These are phyloP conservation scores for Mortierella hygrophila DNA, from an alignment of 192 early-diverging fungal species.

Conservation along the genomic window DNA sequence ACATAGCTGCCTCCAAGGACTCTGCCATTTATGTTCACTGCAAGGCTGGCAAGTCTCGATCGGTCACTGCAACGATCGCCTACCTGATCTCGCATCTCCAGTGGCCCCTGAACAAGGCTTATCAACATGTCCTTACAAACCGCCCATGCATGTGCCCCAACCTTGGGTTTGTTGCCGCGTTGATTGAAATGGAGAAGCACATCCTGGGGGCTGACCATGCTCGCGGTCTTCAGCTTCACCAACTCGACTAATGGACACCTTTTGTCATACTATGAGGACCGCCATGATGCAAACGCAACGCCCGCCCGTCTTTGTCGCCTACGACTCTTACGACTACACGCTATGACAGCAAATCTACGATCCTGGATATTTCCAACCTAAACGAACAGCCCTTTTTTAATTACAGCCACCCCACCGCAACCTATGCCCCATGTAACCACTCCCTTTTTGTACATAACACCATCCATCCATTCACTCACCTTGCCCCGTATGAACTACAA, in stretches of 20 bases:
- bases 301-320: too few relatives aligned
- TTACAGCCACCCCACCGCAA: not conserved
- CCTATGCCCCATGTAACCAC: not conserved
- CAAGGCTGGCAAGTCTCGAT: constrained; percentile 83
- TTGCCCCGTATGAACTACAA: not conserved
- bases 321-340: too few relatives aligned
- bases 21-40: constrained; percentile 81
- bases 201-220: constrained; percentile 57
- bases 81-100: constrained; percentile 72
- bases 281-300: too few relatives aligned
- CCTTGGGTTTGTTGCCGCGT: constrained; percentile 81
- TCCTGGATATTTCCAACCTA: too few relatives aligned
- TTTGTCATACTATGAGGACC: too few relatives aligned
- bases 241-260: not conserved
- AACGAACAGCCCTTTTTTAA: too few relatives aligned
- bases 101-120: constrained; percentile 76
- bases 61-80: constrained; percentile 77
- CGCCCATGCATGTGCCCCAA: constrained; percentile 81
- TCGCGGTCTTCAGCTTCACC: constrained; percentile 6
- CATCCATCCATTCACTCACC: not conserved
- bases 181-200: constrained; percentile 77
- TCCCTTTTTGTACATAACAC: not conserved
- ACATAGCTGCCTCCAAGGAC: constrained; percentile 51
- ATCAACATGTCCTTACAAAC: constrained; percentile 71
- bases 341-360: too few relatives aligned